Conservation (phyloP, 1,284 basidiomycete genomes). For the Ganoderma sinense region DNA sequence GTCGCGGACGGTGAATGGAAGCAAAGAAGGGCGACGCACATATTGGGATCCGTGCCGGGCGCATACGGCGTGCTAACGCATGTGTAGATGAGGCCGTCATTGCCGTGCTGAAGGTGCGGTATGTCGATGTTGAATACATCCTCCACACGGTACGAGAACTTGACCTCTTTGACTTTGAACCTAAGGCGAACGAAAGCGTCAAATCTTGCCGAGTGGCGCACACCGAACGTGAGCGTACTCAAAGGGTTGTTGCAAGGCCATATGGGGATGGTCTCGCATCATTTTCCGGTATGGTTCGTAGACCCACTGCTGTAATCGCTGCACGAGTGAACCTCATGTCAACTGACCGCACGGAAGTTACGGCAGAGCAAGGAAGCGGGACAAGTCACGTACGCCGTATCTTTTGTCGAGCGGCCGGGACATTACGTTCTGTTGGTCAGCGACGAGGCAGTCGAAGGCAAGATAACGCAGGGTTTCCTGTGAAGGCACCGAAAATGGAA, state of each 20-base stretch:
- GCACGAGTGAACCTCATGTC: slow-evolving; percentile 21
- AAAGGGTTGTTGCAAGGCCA: slow-evolving; percentile 79
- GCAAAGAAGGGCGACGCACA: slow-evolving; percentile 60
- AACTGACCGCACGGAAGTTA: slow-evolving; percentile 21
- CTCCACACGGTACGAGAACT: slow-evolving; percentile 88
- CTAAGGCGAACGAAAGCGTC: slow-evolving; percentile 46
- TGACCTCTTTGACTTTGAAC: slow-evolving; percentile 89
- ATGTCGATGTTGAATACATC: slow-evolving; percentile 88
- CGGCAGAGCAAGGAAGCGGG: not conserved
- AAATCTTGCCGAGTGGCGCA: not conserved
- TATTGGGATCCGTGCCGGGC: slow-evolving; percentile 91
- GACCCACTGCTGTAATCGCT: slow-evolving; percentile 89
- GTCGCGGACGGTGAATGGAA: slow-evolving; percentile 5
- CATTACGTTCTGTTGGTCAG: slow-evolving; percentile 91
- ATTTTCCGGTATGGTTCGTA: slow-evolving; percentile 82
- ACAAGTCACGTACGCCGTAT: slow-evolving; percentile 77
- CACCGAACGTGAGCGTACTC: slow-evolving; percentile 63
- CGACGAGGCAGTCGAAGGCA: slow-evolving; percentile 93
- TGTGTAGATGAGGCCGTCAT: slow-evolving; percentile 98
- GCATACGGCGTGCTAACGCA: slow-evolving; percentile 87
- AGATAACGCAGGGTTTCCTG: slow-evolving; percentile 86
- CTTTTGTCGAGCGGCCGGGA: slow-evolving; percentile 82
- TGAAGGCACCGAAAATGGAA: slow-evolving; percentile 4
- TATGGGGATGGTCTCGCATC: slow-evolving; percentile 71
- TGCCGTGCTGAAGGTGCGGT: slow-evolving; percentile 90